Conservation (phyloP, 192 early-diverging fungal species). For the Phycomyces nitens region DNA sequence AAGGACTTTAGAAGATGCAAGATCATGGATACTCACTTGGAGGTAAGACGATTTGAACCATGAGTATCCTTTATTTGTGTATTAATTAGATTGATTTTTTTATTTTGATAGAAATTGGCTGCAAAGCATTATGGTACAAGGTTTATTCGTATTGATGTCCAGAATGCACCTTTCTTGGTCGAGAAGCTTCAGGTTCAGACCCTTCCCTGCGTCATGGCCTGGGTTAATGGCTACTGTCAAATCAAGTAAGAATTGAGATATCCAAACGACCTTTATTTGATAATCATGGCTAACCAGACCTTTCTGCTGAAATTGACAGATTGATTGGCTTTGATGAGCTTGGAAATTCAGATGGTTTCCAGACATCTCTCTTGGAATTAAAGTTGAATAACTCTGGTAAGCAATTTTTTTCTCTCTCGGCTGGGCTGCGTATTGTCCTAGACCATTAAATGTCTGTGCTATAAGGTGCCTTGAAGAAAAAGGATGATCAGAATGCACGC, state of each 20-base stretch:
- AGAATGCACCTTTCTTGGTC: conserved; percentile 87
- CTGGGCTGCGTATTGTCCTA: too few relatives aligned
- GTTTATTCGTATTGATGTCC: conserved; percentile 87
- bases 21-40: conserved; percentile 89
- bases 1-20: conserved; percentile 91
- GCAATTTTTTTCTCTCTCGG: not conserved
- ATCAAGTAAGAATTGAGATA: conserved; percentile 35
- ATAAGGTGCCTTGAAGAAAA: too few relatives aligned
- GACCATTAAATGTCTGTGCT: too few relatives aligned
- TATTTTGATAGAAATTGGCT: conserved; percentile 48
- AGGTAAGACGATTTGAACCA: conserved; percentile 32
- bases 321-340: conserved; percentile 93
- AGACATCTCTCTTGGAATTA: conserved; percentile 71
- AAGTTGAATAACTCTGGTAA: conserved; percentile 36
- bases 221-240: conserved; percentile 64
- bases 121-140: conserved; percentile 77
- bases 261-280: too few relatives aligned
- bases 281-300: not conserved
- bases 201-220: conserved; percentile 83
- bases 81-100: not conserved
- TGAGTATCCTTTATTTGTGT: not conserved
- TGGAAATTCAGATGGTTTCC: conserved; percentile 83
- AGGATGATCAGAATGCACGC: too few relatives aligned
- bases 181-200: conserved; percentile 83
- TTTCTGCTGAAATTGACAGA: conserved; percentile 33